Percentiles rank a stretch among this genome's conserved stretches.
phyloP scores from a whole-genome alignment of 2,329 filamentous ascomycete species.

The Arthrobotrys entomopaga region DNA sequence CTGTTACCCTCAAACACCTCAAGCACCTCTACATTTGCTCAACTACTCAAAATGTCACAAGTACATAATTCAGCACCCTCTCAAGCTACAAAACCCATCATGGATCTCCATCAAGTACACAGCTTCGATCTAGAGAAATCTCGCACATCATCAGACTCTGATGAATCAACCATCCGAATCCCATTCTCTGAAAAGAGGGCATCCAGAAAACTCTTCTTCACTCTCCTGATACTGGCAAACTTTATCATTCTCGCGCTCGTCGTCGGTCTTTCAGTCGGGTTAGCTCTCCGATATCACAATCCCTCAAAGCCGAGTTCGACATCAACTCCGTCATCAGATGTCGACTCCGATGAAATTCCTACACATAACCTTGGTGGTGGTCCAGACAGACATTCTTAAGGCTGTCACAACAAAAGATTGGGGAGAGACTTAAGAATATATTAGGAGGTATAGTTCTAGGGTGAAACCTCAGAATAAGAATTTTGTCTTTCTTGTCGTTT shows the following conservation, averaged over 20 bases:
- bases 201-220: conserved; percentile 44
- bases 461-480: not conserved
- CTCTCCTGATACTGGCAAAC: conserved; percentile 28
- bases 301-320: not conserved
- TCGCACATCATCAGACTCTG: conserved; percentile 21
- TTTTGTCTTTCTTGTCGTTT: not conserved
- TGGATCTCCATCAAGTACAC: conserved; percentile 23
- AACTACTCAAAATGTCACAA: conserved; percentile 37
- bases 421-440: too few species aligned
- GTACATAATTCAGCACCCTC: conserved; percentile 7
- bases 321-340: not conserved
- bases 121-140: conserved; percentile 45
- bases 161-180: conserved; percentile 37
- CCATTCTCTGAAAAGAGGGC: conserved; percentile 34
- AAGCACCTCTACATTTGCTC: conserved; percentile 4
- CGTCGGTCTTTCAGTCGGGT: conserved; percentile 35
- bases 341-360: not conserved
- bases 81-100: conserved; percentile 3
- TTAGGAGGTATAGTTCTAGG: too few species aligned
- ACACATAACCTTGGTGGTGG: conserved; percentile 14
- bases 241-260: conserved; percentile 23
- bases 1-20: conserved; percentile 14
- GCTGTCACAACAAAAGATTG: not conserved
- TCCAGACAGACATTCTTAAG: conserved; percentile 24
- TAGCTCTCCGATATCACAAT: conserved; percentile 13